A percentile compares a stretch with the other conserved stretches of the same genome.
Evolutionary conservation across 2,329 filamentous ascomycete genomes (phyloP).

Genomic region (Gaeumannomyces sp.): DNA sequence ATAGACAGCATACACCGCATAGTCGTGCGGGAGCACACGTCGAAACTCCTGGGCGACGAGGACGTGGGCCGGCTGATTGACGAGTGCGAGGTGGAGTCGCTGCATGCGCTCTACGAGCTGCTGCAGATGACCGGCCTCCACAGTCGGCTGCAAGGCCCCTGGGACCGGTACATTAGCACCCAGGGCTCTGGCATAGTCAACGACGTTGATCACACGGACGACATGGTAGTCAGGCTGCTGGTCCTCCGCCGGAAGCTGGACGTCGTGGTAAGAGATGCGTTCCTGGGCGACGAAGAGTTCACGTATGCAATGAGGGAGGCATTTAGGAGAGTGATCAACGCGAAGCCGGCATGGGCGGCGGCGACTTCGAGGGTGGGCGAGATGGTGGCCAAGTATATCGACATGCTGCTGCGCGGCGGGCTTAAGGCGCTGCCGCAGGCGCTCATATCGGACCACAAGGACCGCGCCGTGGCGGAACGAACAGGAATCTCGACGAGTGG

Average conservation of each 20-base stretch:
- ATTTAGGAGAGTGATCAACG: slow-evolving; percentile 90
- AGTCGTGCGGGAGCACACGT: slow-evolving; percentile 62
- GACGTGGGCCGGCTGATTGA: slow-evolving; percentile 70
- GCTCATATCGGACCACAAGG: slow-evolving; percentile 56
- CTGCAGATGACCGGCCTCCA: slow-evolving; percentile 68
- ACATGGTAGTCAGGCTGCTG: slow-evolving; percentile 81
- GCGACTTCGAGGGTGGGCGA: slow-evolving; percentile 93
- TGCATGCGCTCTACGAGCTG: slow-evolving; percentile 72
- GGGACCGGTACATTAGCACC: slow-evolving; percentile 70
- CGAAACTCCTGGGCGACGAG: slow-evolving; percentile 57
- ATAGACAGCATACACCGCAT: slow-evolving; percentile 66
- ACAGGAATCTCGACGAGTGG: slow-evolving; percentile 60
- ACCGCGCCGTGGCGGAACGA: slow-evolving; percentile 51
- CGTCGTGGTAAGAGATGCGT: slow-evolving; percentile 67
- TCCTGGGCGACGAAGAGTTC: slow-evolving; percentile 70
- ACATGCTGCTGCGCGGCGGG: slow-evolving; percentile 79
- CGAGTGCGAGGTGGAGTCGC: slow-evolving; percentile 59
- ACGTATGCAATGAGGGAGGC: slow-evolving; percentile 74
- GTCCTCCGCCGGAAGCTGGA: slow-evolving; percentile 76
- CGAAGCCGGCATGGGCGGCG: slow-evolving; percentile 54
- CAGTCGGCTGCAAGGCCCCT: slow-evolving; percentile 62
- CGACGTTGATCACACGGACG: slow-evolving; percentile 68
- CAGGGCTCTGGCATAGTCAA: slow-evolving; percentile 74
- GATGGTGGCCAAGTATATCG: slow-evolving; percentile 97
- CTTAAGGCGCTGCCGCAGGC: slow-evolving; percentile 73